Conservation (phyloP, 306 rosid genomes). For the Canavalia ensiformis region DNA sequence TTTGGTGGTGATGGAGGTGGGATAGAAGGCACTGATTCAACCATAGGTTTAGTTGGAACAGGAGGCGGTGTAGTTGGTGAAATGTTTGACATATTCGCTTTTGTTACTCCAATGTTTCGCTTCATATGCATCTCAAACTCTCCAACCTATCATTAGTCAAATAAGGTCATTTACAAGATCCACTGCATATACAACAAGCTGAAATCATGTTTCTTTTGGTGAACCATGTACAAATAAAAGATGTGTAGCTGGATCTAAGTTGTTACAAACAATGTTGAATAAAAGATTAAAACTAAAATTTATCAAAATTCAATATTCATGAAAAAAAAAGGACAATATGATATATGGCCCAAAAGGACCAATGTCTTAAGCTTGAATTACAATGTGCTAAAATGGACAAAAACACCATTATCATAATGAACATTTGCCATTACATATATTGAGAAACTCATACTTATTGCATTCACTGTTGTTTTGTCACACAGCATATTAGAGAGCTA, state of each 20-base stretch:
- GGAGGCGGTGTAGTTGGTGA: constrained; percentile 69
- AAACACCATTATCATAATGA: constrained; percentile 3
- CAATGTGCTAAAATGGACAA: constrained; percentile 1
- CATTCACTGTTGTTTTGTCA: background rate
- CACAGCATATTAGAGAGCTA: constrained; percentile 1
- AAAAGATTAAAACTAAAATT: background rate
- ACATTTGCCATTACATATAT: background rate
- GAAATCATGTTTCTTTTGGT: constrained; percentile 19
- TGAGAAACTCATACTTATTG: constrained; percentile 4
- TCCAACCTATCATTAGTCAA: constrained; percentile 65
- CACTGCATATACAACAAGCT: background rate
- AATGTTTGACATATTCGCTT: constrained; percentile 63
- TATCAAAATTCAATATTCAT: background rate
- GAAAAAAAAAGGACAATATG: background rate
- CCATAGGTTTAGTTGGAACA: constrained; percentile 77
- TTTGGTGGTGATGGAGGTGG: constrained; percentile 60
- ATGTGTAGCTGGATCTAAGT: background rate
- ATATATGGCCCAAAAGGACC: background rate
- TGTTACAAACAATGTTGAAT: background rate
- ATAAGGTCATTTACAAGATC: constrained; percentile 25
- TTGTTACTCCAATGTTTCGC: constrained; percentile 73
- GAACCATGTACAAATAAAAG: background rate
- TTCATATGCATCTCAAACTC: constrained; percentile 86
- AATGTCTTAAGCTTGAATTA: constrained; percentile 9
- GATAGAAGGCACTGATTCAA: constrained; percentile 56